Percentiles rank a stretch among this genome's conserved stretches.
Evolutionary conservation across 192 early-diverging fungal species (phyloP).

Genomic region (Coemansia sp.): DNA sequence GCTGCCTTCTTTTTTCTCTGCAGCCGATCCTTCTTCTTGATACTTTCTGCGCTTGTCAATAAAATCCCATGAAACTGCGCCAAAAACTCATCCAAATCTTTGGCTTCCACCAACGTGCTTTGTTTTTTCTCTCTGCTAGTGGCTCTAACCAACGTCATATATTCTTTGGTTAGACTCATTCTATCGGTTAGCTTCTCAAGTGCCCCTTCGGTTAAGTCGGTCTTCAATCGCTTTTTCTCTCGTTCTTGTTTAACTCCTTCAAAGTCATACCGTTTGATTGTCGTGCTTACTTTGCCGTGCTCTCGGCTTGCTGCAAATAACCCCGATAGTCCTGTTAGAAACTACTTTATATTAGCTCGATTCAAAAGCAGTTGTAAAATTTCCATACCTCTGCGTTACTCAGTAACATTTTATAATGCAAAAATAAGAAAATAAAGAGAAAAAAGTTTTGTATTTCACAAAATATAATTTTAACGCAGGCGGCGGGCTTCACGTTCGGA

Average conservation of each 20-base stretch:
- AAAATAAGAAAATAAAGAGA: neutral
- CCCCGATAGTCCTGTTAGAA: constrained; percentile 32
- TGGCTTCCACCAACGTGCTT: constrained; percentile 43
- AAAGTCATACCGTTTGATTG: constrained; percentile 46
- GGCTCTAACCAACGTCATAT: constrained; percentile 38
- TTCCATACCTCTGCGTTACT: constrained; percentile 30
- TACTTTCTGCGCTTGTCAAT: constrained; percentile 25
- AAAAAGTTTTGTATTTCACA: neutral
- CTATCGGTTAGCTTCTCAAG: constrained; percentile 32
- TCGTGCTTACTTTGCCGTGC: constrained; percentile 28
- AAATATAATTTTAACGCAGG: constrained; percentile 73
- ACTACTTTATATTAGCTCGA: constrained; percentile 23
- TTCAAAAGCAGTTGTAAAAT: neutral
- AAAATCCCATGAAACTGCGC: constrained; percentile 45
- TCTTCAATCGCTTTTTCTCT: constrained; percentile 30
- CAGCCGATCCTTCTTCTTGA: constrained; percentile 45
- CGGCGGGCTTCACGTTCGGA: constrained; percentile 99
- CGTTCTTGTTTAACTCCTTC: constrained; percentile 34
- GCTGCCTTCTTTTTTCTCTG: constrained; percentile 36
- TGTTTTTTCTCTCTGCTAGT: constrained; percentile 40
- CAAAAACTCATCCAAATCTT: constrained; percentile 36
- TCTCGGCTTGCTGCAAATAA: constrained; percentile 41
- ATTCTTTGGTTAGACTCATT: constrained; percentile 41
- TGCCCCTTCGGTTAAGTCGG: constrained; percentile 20
- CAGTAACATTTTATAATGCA: constrained; percentile 30